phyloP scores from a whole-genome alignment of 495 filamentous ascomycete genomes.

The Aspergillus coremiiformis region DNA sequence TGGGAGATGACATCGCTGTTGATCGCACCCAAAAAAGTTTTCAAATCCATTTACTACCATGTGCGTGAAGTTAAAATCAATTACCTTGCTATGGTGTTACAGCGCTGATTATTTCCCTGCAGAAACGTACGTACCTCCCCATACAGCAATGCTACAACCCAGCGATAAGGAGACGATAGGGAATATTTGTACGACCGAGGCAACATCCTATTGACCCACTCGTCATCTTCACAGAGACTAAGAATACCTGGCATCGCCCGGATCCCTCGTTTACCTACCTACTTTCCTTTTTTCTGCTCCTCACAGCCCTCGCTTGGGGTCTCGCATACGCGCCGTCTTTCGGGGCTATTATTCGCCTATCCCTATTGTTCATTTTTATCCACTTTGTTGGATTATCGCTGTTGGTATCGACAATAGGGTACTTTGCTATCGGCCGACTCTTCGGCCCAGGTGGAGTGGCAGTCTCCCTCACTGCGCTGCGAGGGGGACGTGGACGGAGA shows the following conservation, averaged over 20 bases:
- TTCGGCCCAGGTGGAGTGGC: slow-evolving; percentile 49
- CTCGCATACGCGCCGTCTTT: slow-evolving; percentile 57
- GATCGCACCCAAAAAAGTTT: slow-evolving; percentile 70
- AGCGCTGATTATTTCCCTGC: neutral
- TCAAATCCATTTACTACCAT: slow-evolving; percentile 70
- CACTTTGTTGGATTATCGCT: slow-evolving; percentile 61
- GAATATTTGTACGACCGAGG: no score
- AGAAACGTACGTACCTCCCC: neutral
- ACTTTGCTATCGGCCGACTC: slow-evolving; percentile 56
- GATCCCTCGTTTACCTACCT: slow-evolving; percentile 75
- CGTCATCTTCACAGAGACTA: slow-evolving; percentile 48
- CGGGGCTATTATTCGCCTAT: slow-evolving; percentile 50
- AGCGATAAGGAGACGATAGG: neutral
- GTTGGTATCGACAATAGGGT: slow-evolving; percentile 53
- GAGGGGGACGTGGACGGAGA: slow-evolving; percentile 40
- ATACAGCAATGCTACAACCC: neutral
- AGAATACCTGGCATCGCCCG: slow-evolving; percentile 70
- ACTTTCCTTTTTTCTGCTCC: slow-evolving; percentile 63
- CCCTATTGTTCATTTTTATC: slow-evolving; percentile 56
- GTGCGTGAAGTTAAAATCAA: slow-evolving; percentile 31
- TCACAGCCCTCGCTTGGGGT: slow-evolving; percentile 68
- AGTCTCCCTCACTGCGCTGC: slow-evolving; percentile 32
- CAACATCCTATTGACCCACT: neutral
- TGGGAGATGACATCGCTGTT: slow-evolving; percentile 74
- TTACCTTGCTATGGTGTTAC: neutral